These are phyloP conservation scores for Aureobasidium musti DNA, from an alignment of 2,329 filamentous ascomycete species.

Conservation along the genomic window DNA sequence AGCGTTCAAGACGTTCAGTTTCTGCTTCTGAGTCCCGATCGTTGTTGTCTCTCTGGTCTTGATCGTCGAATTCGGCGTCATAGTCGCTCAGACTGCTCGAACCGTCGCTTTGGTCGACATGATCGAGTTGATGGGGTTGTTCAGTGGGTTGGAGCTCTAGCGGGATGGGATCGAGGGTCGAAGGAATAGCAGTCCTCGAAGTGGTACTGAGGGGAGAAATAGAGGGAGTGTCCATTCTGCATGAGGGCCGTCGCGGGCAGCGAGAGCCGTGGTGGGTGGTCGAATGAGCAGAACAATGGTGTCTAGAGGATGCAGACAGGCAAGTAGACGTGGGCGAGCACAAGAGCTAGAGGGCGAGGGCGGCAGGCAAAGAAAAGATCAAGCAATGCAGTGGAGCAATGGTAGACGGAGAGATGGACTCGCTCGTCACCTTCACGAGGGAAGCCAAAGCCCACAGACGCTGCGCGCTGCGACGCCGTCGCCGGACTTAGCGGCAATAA, in stretches of 20 bases:
- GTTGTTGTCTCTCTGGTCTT: conserved; percentile 34
- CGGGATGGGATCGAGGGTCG: conserved; percentile 14
- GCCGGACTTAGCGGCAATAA: not conserved
- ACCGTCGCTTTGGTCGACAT: conserved; percentile 46
- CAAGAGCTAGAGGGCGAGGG: not conserved
- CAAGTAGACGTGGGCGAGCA: not conserved
- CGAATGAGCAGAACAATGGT: conserved; percentile 10
- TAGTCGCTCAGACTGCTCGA: conserved; percentile 95
- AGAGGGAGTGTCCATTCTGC: conserved; percentile 34
- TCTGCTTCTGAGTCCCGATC: conserved; percentile 82
- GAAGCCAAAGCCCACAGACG: too few relatives aligned
- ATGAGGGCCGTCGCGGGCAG: conserved; percentile 23
- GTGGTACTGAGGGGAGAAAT: conserved; percentile 42
- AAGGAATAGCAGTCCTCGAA: conserved; percentile 29
- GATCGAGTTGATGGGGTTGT: not conserved
- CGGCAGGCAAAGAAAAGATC: not conserved
- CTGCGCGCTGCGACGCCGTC: too few relatives aligned
- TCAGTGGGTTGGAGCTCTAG: not conserved
- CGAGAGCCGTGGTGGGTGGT: conserved; percentile 17
- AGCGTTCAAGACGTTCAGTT: conserved; percentile 88
- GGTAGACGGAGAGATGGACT: not conserved
- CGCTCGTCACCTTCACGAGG: conserved; percentile 4
- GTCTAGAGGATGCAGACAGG: not conserved
- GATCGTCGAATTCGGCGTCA: conserved; percentile 74
- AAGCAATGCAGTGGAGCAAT: conserved; percentile 7